A percentile compares a stretch with the other conserved stretches of the same genome.
Conservation (phyloP, 2,329 filamentous ascomycete species). For the Ceratocystis cubensis region DNA sequence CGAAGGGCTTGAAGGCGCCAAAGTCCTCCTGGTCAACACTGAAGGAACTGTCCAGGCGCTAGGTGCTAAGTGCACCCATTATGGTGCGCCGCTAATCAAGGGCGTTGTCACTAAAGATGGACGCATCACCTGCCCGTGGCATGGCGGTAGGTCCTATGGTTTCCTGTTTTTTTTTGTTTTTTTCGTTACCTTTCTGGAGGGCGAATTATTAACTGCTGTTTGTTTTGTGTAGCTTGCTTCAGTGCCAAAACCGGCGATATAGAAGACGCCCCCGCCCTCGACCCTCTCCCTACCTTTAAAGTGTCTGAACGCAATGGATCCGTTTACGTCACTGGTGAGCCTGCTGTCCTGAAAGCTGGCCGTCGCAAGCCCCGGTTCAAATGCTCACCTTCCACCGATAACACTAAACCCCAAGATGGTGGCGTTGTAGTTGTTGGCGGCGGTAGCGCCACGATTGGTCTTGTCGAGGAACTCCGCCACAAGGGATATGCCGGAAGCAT, state of each 20-base stretch:
- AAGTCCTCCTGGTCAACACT: conserved; percentile 73
- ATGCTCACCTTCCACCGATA: background rate
- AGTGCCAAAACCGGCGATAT: conserved; percentile 80
- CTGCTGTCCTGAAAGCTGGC: conserved; percentile 63
- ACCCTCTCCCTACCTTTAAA: conserved; percentile 73
- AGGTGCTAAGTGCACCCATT: conserved; percentile 78
- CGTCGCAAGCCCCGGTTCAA: conserved; percentile 45
- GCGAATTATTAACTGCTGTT: conserved; percentile 10
- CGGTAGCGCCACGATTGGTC: conserved; percentile 71
- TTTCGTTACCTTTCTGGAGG: background rate
- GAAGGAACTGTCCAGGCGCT: conserved; percentile 66
- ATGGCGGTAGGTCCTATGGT: conserved; percentile 54
- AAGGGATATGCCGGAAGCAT: conserved; percentile 69
- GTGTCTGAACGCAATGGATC: conserved; percentile 68
- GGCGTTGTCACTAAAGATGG: conserved; percentile 75
- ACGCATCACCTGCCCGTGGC: conserved; percentile 86
- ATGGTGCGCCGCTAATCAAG: conserved; percentile 77
- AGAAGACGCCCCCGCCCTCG: conserved; percentile 84
- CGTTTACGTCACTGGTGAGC: conserved; percentile 73
- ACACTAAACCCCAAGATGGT: conserved; percentile 44
- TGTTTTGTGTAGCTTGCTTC: conserved; percentile 60
- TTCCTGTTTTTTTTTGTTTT: background rate
- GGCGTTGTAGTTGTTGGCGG: conserved; percentile 75
- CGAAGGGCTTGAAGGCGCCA: conserved; percentile 74
- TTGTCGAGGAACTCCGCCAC: conserved; percentile 69